A percentile compares a stretch with the other conserved stretches of the same genome.
Evolutionary conservation across 768 basidiomycete species (phyloP).

Genomic region (Dioszegia aurantiaca): DNA sequence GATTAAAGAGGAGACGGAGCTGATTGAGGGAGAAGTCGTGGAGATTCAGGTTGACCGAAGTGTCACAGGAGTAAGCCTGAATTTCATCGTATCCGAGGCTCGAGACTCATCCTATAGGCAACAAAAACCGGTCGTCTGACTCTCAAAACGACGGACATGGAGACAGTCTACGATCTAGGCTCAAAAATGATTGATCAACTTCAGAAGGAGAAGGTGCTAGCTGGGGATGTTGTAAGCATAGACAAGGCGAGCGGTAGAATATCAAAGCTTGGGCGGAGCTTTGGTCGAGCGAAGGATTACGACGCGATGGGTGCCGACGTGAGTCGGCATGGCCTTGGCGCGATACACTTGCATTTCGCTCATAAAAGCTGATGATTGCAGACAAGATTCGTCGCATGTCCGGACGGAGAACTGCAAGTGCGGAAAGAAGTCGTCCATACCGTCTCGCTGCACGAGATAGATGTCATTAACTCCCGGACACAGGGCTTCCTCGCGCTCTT

Average conservation of each 20-base stretch:
- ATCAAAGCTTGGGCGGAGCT: slow-evolving; percentile 90
- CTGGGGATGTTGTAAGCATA: slow-evolving; percentile 90
- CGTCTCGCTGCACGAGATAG: slow-evolving; percentile 96
- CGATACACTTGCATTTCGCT: no score
- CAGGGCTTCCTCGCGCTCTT: slow-evolving; percentile 93
- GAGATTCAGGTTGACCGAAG: slow-evolving; percentile 98
- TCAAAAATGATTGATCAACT: slow-evolving; percentile 99
- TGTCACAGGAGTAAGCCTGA: slow-evolving; percentile 74
- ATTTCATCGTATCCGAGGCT: background rate
- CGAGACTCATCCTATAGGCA: slow-evolving; percentile 59
- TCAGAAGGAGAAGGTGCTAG: slow-evolving; percentile 91
- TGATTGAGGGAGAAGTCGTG: slow-evolving; percentile 96
- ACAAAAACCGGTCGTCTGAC: slow-evolving; percentile 97
- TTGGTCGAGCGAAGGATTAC: slow-evolving; percentile 95
- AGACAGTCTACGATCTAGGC: slow-evolving; percentile 96
- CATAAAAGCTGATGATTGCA: slow-evolving; percentile 49
- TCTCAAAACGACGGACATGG: slow-evolving; percentile 98
- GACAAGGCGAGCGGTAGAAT: slow-evolving; percentile 97
- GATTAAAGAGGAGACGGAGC: slow-evolving; percentile 95
- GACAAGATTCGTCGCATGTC: slow-evolving; percentile 98
- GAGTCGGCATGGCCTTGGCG: slow-evolving; percentile 48
- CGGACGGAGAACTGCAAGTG: slow-evolving; percentile 96
- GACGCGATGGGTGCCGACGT: slow-evolving; percentile 99
- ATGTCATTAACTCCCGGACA: slow-evolving; percentile 97
- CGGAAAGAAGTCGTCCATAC: slow-evolving; percentile 97